Evolutionary conservation across 2,329 filamentous ascomycete genomes (phyloP), one percentile per base, ranked within the genome.

Genomic region (Fusarium illudens): DNA sequence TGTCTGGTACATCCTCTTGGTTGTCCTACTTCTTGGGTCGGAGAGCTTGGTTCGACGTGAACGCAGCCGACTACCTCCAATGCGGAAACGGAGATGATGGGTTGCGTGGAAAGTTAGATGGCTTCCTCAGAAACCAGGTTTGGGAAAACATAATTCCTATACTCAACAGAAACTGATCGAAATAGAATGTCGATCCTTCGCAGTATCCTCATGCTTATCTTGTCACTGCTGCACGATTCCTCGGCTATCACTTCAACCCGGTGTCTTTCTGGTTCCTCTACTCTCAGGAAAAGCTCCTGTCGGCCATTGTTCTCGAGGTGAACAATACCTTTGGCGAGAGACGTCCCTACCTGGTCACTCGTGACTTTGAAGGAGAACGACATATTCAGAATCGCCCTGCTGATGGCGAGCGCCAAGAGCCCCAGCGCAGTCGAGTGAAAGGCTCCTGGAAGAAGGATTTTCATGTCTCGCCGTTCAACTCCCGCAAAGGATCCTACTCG

Each of bases 241-340:
- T 92, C 6, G 89, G 89, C 4, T 92, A 91, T 73, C 86, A 87
- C 20, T 93, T 92, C 78, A 94, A 93, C 70, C 90, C 90, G 0
- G 89, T 91, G 3, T 93, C 90, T 0, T 92, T 94, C 71, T 94
- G 91, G 90, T 93, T 93, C 68, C 83, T 94, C 3, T 94, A 94
- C 75, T 85, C 88, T 12, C 68, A 78, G 0, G 77, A 86, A 9
- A 84, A 84, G 60, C 77, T 83, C 6, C 81, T 94, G 13, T 84
- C 82, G 22, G 88, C 88, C 58, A 88, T 93, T 78, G 83, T 94
- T 2, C 74, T 92, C 1, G 91, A 94, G 75, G 89, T 93, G 46
- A 92, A 92, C 77, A 93, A 93, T 71, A 92, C 90, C 0, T 93
- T 92, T 73, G 90, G 87, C 50, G 91, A 94, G 76, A 83, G 89